These are phyloP conservation scores for Echeveria elegans DNA, from an alignment of 164 flowering plant genomes.

Conservation along the genomic window DNA sequence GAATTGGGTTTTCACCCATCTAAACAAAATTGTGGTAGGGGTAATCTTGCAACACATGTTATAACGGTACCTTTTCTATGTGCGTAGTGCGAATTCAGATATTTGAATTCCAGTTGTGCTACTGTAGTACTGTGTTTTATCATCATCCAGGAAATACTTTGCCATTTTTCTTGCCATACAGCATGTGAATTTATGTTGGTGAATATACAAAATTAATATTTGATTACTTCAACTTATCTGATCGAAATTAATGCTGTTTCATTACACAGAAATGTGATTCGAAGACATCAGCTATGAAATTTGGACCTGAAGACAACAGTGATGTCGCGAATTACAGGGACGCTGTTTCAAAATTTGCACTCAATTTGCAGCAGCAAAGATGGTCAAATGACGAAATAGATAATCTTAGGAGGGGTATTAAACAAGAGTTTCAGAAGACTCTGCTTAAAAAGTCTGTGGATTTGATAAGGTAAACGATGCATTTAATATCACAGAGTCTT, in stretches of 20 bases:
- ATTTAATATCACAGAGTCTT: not conserved
- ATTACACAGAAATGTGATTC: constrained; percentile 38
- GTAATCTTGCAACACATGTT: too few species aligned
- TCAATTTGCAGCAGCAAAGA: constrained; percentile 28
- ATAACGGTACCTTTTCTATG: too few species aligned
- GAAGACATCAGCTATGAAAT: constrained; percentile 25
- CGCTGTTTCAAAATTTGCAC: constrained; percentile 44
- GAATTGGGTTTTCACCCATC: not conserved
- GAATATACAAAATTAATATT: not conserved
- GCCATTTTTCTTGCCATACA: not conserved
- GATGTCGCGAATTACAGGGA: constrained; percentile 54
- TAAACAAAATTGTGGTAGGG: too few species aligned
- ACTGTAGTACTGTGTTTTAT: not conserved
- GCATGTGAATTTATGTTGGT: not conserved
- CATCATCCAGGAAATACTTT: not conserved
- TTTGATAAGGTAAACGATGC: constrained; percentile 5
- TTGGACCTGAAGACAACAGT: constrained; percentile 75
- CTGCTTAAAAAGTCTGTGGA: constrained; percentile 46
- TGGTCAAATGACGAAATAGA: constrained; percentile 65
- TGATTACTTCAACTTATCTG: not conserved
- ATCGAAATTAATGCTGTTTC: not conserved
- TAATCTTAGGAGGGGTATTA: constrained; percentile 66
- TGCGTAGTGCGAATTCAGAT: too few species aligned
- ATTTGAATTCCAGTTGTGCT: not conserved
- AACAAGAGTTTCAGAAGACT: constrained; percentile 70